phyloP scores from a whole-genome alignment of 163 green algal species.

The Chlorella variabilis region DNA sequence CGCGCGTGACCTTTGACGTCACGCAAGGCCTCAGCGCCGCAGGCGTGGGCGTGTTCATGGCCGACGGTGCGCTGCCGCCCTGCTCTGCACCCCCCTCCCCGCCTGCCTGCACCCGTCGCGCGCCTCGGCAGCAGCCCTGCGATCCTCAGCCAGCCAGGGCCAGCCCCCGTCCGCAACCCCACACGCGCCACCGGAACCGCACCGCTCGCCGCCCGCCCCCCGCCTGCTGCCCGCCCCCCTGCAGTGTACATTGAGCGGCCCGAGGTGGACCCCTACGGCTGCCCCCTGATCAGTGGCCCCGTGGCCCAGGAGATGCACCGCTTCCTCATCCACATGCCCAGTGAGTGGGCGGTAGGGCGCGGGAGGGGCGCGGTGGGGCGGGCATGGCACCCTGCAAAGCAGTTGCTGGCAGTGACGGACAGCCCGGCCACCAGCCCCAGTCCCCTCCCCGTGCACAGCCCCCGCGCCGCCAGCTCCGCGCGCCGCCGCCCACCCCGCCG shows the following conservation, averaged over 20 bases:
- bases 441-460: too few relatives aligned
- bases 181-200: too few relatives aligned
- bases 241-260: conserved; percentile 57
- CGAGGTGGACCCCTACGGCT: conserved; percentile 12
- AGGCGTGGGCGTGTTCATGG: conserved; percentile 61
- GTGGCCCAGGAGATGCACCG: conserved; percentile 62
- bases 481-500: too few relatives aligned
- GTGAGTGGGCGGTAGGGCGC: background rate
- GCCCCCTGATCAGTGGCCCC: background rate
- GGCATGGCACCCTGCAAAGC: too few relatives aligned
- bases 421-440: too few relatives aligned
- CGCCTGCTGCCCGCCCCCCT: background rate
- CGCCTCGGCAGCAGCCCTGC: too few relatives aligned
- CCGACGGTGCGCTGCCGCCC: conserved; percentile 49
- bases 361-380: too few relatives aligned
- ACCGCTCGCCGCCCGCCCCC: background rate
- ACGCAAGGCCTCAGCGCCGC: conserved; percentile 54
- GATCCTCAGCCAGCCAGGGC: too few relatives aligned
- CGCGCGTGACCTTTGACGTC: conserved; percentile 72
- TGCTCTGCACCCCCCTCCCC: background rate
- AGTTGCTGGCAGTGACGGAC: too few relatives aligned
- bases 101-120: background rate
- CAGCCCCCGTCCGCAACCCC: too few relatives aligned
- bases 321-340: conserved; percentile 64
- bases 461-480: too few relatives aligned